A percentile compares a stretch with the other conserved stretches of the same genome.
These are phyloP conservation scores for Aspergillus sp. DNA, from an alignment of 2,329 filamentous ascomycete genomes.

Conservation along the genomic window DNA sequence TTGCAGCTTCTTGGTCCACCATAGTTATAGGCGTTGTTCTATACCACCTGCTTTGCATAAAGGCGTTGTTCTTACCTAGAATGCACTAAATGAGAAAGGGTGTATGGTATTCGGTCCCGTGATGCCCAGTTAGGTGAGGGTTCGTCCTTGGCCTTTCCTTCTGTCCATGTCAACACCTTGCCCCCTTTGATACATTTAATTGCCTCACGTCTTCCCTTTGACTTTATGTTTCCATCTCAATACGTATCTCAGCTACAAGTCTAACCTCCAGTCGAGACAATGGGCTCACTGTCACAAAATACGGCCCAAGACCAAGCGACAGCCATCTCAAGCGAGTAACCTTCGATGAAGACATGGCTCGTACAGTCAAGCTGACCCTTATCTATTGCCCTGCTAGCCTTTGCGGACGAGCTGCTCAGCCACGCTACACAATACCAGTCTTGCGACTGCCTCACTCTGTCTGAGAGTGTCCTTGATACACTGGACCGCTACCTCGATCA, in stretches of 20 bases:
- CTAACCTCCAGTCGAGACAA: not conserved
- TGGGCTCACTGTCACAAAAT: not conserved
- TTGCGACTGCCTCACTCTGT: constrained; percentile 1
- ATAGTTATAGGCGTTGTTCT: not conserved
- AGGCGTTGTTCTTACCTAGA: too few species aligned
- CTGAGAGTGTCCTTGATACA: constrained; percentile 1
- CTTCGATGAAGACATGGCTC: not conserved
- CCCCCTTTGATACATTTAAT: not conserved
- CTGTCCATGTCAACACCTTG: not conserved
- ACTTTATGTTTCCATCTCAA: not conserved
- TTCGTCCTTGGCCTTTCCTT: too few species aligned
- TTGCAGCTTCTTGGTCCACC: not conserved
- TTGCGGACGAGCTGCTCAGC: constrained; percentile 12
- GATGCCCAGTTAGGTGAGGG: not conserved
- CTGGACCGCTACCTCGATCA: constrained; percentile 12
- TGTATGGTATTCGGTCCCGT: too few species aligned
- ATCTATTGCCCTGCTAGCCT: constrained; percentile 10
- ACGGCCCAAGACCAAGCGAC: not conserved
- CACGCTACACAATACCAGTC: constrained; percentile 4
- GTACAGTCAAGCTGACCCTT: not conserved
- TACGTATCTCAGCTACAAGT: not conserved
- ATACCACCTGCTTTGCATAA: not conserved
- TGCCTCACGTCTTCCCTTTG: not conserved
- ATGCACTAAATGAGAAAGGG: too few species aligned
- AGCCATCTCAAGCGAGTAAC: not conserved